These are phyloP conservation scores for Alternaria consortialis DNA, from an alignment of 2,329 filamentous ascomycete genomes.

Conservation along the genomic window DNA sequence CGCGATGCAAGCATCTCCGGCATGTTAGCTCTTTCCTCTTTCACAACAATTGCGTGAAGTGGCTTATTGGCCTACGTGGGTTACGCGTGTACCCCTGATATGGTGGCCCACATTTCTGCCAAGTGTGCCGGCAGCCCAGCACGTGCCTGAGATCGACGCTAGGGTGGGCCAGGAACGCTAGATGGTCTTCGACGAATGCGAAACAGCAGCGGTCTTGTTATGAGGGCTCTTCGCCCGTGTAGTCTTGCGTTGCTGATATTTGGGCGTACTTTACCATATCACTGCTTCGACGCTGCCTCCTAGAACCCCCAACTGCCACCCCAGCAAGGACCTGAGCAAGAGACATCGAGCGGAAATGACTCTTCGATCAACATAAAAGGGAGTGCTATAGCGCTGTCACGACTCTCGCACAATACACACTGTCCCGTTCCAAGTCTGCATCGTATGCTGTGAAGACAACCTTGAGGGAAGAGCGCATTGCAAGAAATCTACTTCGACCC, in stretches of 20 bases:
- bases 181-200: slow-evolving; percentile 12
- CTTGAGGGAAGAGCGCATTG: neutral
- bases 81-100: neutral
- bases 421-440: neutral
- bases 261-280: neutral
- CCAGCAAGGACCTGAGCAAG: slow-evolving; percentile 1
- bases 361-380: neutral
- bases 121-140: slow-evolving; percentile 6
- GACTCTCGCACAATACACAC: neutral
- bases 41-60: neutral
- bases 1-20: neutral
- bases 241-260: neutral
- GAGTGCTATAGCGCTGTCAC: neutral
- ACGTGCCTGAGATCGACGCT: slow-evolving; percentile 8
- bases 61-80: neutral
- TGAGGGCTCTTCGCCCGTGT: slow-evolving; percentile 3
- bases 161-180: slow-evolving; percentile 8
- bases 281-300: neutral
- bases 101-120: slow-evolving; percentile 8
- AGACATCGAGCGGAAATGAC: neutral
- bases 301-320: neutral
- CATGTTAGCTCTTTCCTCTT: neutral
- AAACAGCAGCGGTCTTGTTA: slow-evolving; percentile 12
- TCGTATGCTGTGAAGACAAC: neutral
- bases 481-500: neutral